Conservation (phyloP, 129 eudicot species). For the Mikania micrantha region DNA sequence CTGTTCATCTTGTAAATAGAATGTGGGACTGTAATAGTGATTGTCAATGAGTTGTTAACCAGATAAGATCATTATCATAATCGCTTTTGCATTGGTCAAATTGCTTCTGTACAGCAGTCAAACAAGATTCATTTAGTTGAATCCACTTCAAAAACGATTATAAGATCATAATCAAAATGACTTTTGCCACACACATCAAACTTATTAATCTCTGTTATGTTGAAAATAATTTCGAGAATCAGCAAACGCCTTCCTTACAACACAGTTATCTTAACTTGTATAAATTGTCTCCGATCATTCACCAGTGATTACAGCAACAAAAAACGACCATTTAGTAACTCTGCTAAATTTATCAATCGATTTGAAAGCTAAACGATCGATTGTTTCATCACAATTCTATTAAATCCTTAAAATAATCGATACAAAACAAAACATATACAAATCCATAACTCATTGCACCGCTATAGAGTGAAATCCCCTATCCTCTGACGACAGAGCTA, state of each 20-base stretch:
- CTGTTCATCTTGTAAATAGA: background rate
- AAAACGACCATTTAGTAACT: background rate
- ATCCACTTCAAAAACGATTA: background rate
- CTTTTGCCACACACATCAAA: background rate
- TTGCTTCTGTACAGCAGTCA: too few relatives aligned
- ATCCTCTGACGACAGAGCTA: background rate
- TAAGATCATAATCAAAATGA: background rate
- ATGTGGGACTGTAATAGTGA: background rate
- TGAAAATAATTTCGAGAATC: background rate
- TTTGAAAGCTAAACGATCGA: background rate
- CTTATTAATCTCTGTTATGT: background rate
- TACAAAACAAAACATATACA: slow-evolving; percentile 6
- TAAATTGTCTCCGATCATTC: background rate
- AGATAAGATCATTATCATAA: too few relatives aligned
- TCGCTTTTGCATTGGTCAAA: too few relatives aligned
- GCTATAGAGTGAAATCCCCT: background rate
- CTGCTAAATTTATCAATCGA: background rate
- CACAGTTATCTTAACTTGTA: background rate
- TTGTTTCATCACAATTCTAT: background rate
- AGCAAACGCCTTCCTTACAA: background rate
- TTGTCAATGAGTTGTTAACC: background rate
- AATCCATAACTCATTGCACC: background rate
- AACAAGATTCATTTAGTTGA: background rate
- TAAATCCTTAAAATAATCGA: background rate
- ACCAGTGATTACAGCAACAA: background rate